Evolutionary conservation across 2,329 filamentous ascomycete species (phyloP), one percentile per base, ranked within the genome.

Genomic region (Neurospora sp.): DNA sequence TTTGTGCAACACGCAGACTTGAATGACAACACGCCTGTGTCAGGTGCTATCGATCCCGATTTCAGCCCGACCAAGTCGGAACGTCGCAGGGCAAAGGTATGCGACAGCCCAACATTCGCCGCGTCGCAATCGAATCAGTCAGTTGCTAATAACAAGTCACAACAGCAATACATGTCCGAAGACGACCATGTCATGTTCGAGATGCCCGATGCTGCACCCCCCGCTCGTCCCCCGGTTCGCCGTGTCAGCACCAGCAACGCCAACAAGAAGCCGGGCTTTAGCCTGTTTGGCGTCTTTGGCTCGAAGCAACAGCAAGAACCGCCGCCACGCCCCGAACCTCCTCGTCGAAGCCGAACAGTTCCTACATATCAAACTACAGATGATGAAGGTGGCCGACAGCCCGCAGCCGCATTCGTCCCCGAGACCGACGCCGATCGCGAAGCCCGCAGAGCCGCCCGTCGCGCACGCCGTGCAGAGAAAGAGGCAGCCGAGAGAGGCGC

Each of bases 141-240:
- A 36, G 76, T 74, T 76, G 79, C 80, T 81, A 78, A 81, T 76
- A 74, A 77, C 72, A 78, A 80, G 71, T 83, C 82, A 71, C 84
- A 87, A 77, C 86, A 89, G 71, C 89, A 91, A 80, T 82, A 87
- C 36, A 82, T 89, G 70, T 85, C 88, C 70, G 89, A 91, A 73
- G 87, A 90, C 67, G 88, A 90, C 74, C 81, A 87, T 69, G 82
- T 87, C 67, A 85, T 89, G 83, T 82, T 86, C 52, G 85, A 90
- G 73, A 79, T 78, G 36, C 79, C 78, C 66, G 84, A 85, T 38
- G 77, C 74, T 6, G 69, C 76, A 40, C 79, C 81, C 72, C 83
- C 86, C 73, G 81, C 85, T 68, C 79, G 85, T 4, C 82, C 86
- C 41, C 75, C 89, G 66, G 88, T 86, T 76, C 86, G 89, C 66